Conservation (phyloP, 139 green algal species). For the Micromonas commoda region DNA sequence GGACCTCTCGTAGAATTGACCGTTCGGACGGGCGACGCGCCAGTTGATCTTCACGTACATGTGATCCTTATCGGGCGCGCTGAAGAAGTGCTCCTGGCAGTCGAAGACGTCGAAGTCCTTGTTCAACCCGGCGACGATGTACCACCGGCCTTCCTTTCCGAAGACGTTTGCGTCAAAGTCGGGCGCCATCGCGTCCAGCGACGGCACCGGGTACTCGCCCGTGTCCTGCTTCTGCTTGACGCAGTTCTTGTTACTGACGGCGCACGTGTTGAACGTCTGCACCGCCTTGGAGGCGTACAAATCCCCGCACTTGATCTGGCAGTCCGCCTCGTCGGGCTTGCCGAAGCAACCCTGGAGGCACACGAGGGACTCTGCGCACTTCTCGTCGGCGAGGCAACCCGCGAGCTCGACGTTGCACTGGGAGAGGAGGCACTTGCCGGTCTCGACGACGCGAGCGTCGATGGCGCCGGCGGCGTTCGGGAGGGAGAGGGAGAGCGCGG, state of each 20-base stretch:
- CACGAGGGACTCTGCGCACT: constrained; percentile 71
- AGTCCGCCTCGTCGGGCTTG: constrained; percentile 63
- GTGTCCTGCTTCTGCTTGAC: constrained; percentile 68
- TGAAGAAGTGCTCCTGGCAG: constrained; percentile 61
- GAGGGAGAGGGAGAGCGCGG: not conserved
- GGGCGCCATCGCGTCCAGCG: constrained; percentile 28
- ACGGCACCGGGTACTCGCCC: constrained; percentile 36
- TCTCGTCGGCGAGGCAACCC: constrained; percentile 59
- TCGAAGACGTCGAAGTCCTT: constrained; percentile 79
- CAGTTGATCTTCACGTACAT: constrained; percentile 70
- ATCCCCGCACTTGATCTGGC: constrained; percentile 80
- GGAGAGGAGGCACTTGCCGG: constrained; percentile 29
- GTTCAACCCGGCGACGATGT: constrained; percentile 79
- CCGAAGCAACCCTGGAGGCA: constrained; percentile 74
- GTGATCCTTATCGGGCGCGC: constrained; percentile 32
- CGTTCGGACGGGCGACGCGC: constrained; percentile 45
- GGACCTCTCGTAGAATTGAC: constrained; percentile 66
- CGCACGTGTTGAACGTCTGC: constrained; percentile 74
- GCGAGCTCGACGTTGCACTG: constrained; percentile 51
- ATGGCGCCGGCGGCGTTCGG: not conserved
- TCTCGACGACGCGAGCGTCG: not conserved
- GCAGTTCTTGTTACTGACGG: constrained; percentile 75
- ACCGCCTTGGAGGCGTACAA: constrained; percentile 65
- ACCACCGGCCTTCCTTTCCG: constrained; percentile 62
- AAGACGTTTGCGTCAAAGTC: constrained; percentile 63